A percentile compares a stretch with the other conserved stretches of the same genome.
Evolutionary conservation across 495 filamentous ascomycete species (phyloP).

Genomic region (Daldinia loculata): DNA sequence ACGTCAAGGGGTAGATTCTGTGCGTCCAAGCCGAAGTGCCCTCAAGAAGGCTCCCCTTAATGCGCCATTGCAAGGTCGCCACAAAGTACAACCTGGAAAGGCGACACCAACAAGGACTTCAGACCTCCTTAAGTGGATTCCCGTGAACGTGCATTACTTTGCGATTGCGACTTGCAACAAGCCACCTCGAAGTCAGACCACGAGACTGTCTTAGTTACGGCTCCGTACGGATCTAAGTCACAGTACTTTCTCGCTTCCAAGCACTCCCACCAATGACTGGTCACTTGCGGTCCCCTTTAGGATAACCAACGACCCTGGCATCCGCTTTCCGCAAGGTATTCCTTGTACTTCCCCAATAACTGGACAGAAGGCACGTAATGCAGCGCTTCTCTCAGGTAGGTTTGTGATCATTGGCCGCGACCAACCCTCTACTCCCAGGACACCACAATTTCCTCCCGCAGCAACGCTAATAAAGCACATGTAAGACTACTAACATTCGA

Average conservation of each 20-base stretch:
- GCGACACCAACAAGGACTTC: constrained; percentile 26
- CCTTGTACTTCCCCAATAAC: constrained; percentile 31
- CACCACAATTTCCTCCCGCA: constrained; percentile 1
- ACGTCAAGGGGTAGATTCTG: constrained; percentile 9
- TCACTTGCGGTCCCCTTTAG: constrained; percentile 37
- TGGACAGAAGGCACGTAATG: constrained; percentile 26
- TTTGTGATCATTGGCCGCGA: constrained; percentile 6
- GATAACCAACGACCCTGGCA: constrained; percentile 38
- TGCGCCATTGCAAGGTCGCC: constrained; percentile 23
- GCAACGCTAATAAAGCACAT: constrained; percentile 8
- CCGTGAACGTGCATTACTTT: constrained; percentile 38
- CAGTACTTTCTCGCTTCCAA: constrained; percentile 40
- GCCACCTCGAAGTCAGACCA: constrained; percentile 38
- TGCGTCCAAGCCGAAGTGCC: constrained; percentile 13
- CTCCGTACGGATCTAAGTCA: constrained; percentile 30
- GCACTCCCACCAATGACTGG: constrained; percentile 38
- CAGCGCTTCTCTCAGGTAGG: constrained; percentile 12
- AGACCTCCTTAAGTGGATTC: constrained; percentile 32
- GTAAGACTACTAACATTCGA: background rate
- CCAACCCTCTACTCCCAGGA: background rate
- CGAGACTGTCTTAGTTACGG: constrained; percentile 32
- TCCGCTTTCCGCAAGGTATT: constrained; percentile 38
- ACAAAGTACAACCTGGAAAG: constrained; percentile 27
- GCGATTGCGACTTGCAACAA: constrained; percentile 21
- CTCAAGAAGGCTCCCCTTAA: constrained; percentile 14